phyloP scores from a whole-genome alignment of 805 yeast genomes.

The Lipomyces spencermartinsiae region DNA sequence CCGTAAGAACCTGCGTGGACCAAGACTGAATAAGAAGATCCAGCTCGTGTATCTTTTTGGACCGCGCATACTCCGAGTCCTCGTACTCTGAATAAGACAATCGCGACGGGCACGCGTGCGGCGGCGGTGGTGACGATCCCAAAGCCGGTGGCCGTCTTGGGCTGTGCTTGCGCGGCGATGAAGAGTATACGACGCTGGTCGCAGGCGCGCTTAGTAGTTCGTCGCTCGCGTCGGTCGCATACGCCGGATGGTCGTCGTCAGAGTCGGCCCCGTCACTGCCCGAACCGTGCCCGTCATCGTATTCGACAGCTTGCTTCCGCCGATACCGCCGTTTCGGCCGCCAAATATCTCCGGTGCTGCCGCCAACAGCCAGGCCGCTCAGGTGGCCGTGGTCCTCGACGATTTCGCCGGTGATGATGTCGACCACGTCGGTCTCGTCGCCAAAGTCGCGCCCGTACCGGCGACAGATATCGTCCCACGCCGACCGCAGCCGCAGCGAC shows the following conservation, averaged over 20 bases:
- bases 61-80: constrained; percentile 2
- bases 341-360: constrained; percentile 2
- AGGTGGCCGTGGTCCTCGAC: constrained; percentile 74
- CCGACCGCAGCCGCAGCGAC: constrained; percentile 37
- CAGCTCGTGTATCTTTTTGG: not conserved
- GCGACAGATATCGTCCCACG: constrained; percentile 48
- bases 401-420: constrained; percentile 67
- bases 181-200: not conserved
- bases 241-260: not conserved
- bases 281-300: constrained; percentile 7
- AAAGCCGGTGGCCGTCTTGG: not conserved
- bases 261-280: constrained; percentile 11
- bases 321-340: constrained; percentile 11
- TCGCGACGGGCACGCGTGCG: not conserved
- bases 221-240: constrained; percentile 5
- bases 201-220: not conserved
- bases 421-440: constrained; percentile 53
- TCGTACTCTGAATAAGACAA: not conserved
- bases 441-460: constrained; percentile 45
- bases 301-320: constrained; percentile 10
- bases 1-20: not conserved
- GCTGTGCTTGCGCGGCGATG: not conserved
- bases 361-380: constrained; percentile 1
- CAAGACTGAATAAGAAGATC: constrained; percentile 14
- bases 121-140: not conserved